Evolutionary conservation across 352 stramenopile species (phyloP).

Genomic region (Phytophthora macrochlamydospora): DNA sequence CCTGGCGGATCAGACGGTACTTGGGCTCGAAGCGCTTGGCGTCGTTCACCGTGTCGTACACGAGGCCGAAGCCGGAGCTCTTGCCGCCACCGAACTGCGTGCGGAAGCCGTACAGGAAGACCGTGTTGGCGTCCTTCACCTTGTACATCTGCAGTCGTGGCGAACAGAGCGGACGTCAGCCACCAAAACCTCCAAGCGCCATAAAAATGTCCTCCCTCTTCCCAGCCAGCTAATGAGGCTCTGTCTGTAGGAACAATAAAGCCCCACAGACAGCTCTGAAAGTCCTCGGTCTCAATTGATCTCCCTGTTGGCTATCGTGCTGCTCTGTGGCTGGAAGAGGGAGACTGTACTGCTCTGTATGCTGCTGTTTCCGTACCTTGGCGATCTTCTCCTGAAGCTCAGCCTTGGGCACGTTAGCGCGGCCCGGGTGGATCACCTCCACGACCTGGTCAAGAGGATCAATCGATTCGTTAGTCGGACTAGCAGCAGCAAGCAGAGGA

Average conservation of each 20-base stretch:
- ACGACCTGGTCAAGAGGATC: slow-evolving; percentile 80
- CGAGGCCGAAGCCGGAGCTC: slow-evolving; percentile 97
- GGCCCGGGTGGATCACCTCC: slow-evolving; percentile 98
- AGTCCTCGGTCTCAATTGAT: too few relatives aligned
- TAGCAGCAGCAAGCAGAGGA: neutral
- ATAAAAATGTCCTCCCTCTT: slow-evolving; percentile 10
- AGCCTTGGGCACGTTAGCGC: slow-evolving; percentile 96
- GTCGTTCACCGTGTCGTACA: slow-evolving; percentile 99
- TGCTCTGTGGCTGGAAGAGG: neutral
- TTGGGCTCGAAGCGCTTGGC: slow-evolving; percentile 99
- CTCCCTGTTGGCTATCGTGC: too few relatives aligned
- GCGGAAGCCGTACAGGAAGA: slow-evolving; percentile 97
- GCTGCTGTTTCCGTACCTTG: slow-evolving; percentile 76
- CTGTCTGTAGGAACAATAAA: neutral
- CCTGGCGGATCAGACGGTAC: slow-evolving; percentile 95
- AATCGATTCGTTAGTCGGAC: slow-evolving; percentile 3
- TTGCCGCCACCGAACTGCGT: slow-evolving; percentile 98
- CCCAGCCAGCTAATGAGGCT: slow-evolving; percentile 5
- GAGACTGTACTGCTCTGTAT: neutral
- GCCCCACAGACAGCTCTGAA: neutral
- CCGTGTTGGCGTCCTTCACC: slow-evolving; percentile 94
- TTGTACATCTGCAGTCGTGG: slow-evolving; percentile 91
- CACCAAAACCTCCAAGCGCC: slow-evolving; percentile 1
- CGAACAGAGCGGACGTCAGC: slow-evolving; percentile 21
- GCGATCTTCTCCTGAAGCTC: slow-evolving; percentile 98